Evolutionary conservation across 208 protist species (phyloP), one percentile per base, ranked within the genome.

Genomic region (Naegleria fowleri): DNA sequence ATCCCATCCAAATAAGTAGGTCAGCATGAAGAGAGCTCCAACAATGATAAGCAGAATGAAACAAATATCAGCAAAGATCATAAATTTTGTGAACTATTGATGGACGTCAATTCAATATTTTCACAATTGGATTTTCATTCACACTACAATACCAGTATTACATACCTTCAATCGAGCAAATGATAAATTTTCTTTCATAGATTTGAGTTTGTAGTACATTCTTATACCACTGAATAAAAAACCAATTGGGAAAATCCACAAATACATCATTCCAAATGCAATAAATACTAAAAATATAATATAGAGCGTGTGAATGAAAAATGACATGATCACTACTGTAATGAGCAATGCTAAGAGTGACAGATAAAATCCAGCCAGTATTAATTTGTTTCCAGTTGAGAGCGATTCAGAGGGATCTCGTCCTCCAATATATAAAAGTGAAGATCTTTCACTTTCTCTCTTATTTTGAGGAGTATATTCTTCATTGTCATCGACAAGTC

Each of bases 41-140:
- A 79, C 29, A 11, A 79, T 25, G 7, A 79, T 79, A 9, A 79
- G n/a, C 0, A 79, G n/a, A 13, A 79, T 36, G 29, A 79, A 79
- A 79, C 67, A 79, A 79, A 79, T 79, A 79, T 79, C 29, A 79
- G 67, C 67, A 36, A 79, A 79, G 6, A 79, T 79, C 67, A 79
- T 79, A 79, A 79, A 79, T 79, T 25, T 79, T 36, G 67, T 79
- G 36, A 79, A 79, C 67, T 79, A 33, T 36, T 25, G 6, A 36
- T 2, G 2, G 6, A 7, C 4, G 25, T 79, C 36, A 25, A 36
- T 79, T 36, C 11, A 67, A n/a, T n/a, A n/a, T n/a, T n/a, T n/a
- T n/a, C n/a, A n/a, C n/a, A n/a, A n/a, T n/a, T n/a, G n/a, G n/a
- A n/a, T n/a, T n/a, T n/a, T n/a, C n/a, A 75, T 75, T 75, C 13